Evolutionary conservation across 768 basidiomycete species (phyloP), one percentile per base, ranked within the genome.

Genomic region (Suillus cothurnatus): DNA sequence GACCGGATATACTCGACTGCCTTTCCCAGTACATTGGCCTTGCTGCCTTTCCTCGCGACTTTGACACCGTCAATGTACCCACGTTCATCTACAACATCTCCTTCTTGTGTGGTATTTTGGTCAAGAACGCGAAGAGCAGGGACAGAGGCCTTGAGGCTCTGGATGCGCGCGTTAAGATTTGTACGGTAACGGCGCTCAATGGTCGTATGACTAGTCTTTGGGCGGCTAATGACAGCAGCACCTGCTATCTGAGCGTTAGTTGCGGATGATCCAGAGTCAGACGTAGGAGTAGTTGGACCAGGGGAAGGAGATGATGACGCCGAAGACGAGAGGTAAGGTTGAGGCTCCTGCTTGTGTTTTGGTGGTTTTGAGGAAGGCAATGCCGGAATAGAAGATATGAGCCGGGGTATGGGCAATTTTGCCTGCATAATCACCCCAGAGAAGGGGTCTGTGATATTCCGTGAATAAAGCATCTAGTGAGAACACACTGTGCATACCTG

Each of bases 21-120:
- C 67, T 95, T 96, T 41, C 91, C 93, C 12, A 96, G 84, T 6
- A 96, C 92, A 64, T 93, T 94, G 3, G 93, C 93, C 73, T 96
- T 96, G 77, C 90, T 92, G 75, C 92, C 92, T 78, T 95, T 96
- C 65, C 93, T 84, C 9, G 94, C 94, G 12, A 94, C 90, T 74
- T 91, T 92, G 72, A 96, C 92, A n/a, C 94, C 94, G 70, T 96
- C 94, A 3, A 95, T 90, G 69, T 90, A 94, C 4, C 94, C 94
- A 4, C 93, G 85, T 43, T 89, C 87, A 66, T 95, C 93, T n/a
- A 92, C 86, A 2, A 85, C 79, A 56, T 76, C 72, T 19, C 80
- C 81, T 4, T 83, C 81, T 38, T 52, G 72, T 66, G 84, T 83
- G 60, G 62, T 61, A 64, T 76, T 76, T 67, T 85, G 83, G 66